Base-by-base conservation (phyloP, 352 stramenopile species). In the Globisporangium yorkense region DNA sequence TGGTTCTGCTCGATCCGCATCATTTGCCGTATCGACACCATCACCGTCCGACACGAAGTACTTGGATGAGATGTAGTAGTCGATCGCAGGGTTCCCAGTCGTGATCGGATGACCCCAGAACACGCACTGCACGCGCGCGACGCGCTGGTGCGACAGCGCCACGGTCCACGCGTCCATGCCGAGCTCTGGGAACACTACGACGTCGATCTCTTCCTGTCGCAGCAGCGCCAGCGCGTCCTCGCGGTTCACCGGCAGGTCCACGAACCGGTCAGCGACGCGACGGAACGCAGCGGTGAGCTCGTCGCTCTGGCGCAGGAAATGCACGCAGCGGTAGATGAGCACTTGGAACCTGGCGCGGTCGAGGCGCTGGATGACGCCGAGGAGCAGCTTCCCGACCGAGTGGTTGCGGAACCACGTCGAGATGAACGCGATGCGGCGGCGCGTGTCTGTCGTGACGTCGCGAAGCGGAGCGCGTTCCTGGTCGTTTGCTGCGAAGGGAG, bases 71-170 rank as follows among this genome's bases (percentile, higher is more conserved):
- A 96, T 72, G 54, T 93, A 96, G 52, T 93, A 96, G 62, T 96
- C 88, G 40, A 96, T 90, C 2, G 69, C 56, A 2, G 72, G 64
- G 55, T 86, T 78, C 10, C 74, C 84, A 0, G 77, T 89, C 15
- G 87, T 94, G 54, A 88, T 79, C 16, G 86, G 86, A 52, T 96
- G 87, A 27, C 88, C 88, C 88, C 88, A 96, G 53, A 96, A 94
- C 5, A 89, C 71, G 45, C 82, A 80, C 54, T 92, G 82, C 1
- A 94, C 68, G 0, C 68, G 71, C 15, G 88, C 86, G 6, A 97
- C 44, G 7, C 89, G 77, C 35, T 84, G 72, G 62, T 92, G 87
- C 1, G 84, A 74, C 6, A 87, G 71, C 39, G 84, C 65, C 16
- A 94, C 76, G 12, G 77, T 86, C 68, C 82, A 84, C 39, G 69